These are phyloP conservation scores for Striga asiatica DNA, from an alignment of 257 asterid genomes.

Conservation along the genomic window DNA sequence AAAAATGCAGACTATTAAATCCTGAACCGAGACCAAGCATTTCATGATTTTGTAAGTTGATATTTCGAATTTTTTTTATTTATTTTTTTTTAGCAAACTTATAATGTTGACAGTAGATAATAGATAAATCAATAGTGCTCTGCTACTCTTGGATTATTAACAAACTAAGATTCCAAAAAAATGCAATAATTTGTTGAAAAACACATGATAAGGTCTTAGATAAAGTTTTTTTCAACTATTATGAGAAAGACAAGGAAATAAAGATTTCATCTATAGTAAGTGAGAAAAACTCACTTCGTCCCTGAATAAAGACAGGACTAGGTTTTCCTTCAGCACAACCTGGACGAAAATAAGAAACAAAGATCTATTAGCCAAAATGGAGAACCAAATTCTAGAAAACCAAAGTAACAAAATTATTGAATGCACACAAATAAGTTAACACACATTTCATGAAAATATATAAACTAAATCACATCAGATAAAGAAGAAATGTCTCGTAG, in stretches of 20 bases:
- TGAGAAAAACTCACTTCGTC: conserved; percentile 68
- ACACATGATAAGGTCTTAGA: no score
- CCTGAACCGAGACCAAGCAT: conserved; percentile 5
- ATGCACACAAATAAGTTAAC: conserved; percentile 7
- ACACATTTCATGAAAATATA: not conserved
- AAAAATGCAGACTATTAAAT: conserved; percentile 6
- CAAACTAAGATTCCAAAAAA: not conserved
- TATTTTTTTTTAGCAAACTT: not conserved
- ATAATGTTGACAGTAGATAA: not conserved
- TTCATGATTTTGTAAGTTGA: not conserved
- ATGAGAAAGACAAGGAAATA: not conserved
- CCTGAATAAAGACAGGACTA: conserved; percentile 78
- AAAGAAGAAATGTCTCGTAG: conserved; percentile 19
- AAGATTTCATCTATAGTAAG: conserved; percentile 6
- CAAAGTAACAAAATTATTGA: conserved; percentile 7
- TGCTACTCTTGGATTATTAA: not conserved
- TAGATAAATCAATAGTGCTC: not conserved
- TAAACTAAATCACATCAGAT: conserved; percentile 7
- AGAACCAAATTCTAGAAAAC: conserved; percentile 15
- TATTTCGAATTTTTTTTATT: not conserved
- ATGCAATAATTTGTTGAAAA: not conserved
- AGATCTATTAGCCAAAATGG: conserved; percentile 17
- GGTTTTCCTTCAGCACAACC: conserved; percentile 95
- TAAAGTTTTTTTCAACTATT: not conserved
- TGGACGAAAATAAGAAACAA: conserved; percentile 29